Evolutionary conservation across 2,329 filamentous ascomycete species (phyloP).

Genomic region (Exophiala phaeomuriformis): DNA sequence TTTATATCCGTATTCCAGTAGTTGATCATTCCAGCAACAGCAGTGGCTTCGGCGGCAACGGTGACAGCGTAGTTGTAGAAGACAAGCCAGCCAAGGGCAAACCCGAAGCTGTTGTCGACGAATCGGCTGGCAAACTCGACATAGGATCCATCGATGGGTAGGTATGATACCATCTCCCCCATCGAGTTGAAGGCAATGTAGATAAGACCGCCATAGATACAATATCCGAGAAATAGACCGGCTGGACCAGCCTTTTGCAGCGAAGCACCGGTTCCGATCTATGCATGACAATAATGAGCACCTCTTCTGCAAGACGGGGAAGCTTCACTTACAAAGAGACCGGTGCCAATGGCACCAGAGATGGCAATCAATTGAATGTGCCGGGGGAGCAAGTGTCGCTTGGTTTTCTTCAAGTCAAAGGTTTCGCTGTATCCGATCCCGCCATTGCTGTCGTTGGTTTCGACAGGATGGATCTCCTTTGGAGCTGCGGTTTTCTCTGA

Average conservation of each 20-base stretch:
- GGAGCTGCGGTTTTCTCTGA: too few relatives aligned
- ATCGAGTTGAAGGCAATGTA: not conserved
- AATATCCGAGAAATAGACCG: not conserved
- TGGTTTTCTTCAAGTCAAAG: too few relatives aligned
- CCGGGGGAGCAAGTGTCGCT: too few relatives aligned
- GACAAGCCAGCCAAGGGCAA: not conserved
- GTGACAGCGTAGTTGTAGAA: not conserved
- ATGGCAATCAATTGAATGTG: not conserved
- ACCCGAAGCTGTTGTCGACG: not conserved
- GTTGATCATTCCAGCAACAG: not conserved
- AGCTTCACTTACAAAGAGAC: not conserved
- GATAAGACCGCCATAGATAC: not conserved
- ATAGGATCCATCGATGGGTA: not conserved
- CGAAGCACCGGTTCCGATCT: not conserved
- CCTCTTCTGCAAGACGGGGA: too few relatives aligned
- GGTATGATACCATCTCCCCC: not conserved
- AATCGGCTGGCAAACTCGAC: not conserved
- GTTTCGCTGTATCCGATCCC: too few relatives aligned
- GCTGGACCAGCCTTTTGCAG: not conserved
- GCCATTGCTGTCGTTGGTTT: too few relatives aligned
- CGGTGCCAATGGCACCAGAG: not conserved
- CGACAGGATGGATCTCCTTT: too few relatives aligned
- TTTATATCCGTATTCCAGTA: not conserved
- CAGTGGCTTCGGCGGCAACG: not conserved
- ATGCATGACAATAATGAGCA: too few relatives aligned